These are phyloP conservation scores for Aspergillus ibericus DNA, from an alignment of 2,329 filamentous ascomycete species.

Conservation along the genomic window DNA sequence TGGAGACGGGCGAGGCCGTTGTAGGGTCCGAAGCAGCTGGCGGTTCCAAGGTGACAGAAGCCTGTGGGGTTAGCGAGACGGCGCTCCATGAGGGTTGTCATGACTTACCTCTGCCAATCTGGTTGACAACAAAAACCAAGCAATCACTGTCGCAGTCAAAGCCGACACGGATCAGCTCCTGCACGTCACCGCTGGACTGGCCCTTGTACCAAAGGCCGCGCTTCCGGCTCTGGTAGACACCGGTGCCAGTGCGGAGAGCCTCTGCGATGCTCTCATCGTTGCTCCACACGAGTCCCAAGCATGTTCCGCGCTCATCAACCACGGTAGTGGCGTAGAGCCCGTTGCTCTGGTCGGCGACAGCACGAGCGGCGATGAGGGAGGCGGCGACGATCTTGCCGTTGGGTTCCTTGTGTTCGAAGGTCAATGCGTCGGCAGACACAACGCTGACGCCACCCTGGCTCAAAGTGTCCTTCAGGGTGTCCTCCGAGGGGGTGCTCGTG, in stretches of 20 bases:
- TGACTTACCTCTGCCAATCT: constrained; percentile 71
- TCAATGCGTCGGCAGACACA: constrained; percentile 69
- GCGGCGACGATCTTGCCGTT: constrained; percentile 64
- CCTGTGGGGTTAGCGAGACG: constrained; percentile 41
- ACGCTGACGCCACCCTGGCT: constrained; percentile 65
- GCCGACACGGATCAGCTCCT: constrained; percentile 80
- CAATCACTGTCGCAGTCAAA: constrained; percentile 95
- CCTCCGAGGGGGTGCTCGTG: constrained; percentile 45
- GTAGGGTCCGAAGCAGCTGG: constrained; percentile 87
- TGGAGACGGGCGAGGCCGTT: constrained; percentile 80
- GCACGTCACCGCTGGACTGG: constrained; percentile 87
- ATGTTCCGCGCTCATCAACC: constrained; percentile 79
- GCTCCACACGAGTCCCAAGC: constrained; percentile 90
- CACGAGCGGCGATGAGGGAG: constrained; percentile 70
- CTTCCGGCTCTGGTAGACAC: constrained; percentile 96
- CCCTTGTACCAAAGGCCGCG: constrained; percentile 96
- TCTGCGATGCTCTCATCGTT: constrained; percentile 86
- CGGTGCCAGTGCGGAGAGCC: constrained; percentile 75
- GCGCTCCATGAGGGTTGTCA: not conserved
- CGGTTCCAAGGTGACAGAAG: constrained; percentile 92
- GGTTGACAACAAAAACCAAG: constrained; percentile 82
- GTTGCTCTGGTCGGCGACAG: constrained; percentile 79
- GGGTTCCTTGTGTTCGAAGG: constrained; percentile 62
- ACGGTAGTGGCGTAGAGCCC: constrained; percentile 87
- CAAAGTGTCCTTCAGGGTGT: constrained; percentile 50